phyloP scores from a whole-genome alignment of 495 filamentous ascomycete genomes.

The Penicillium arizonense region DNA sequence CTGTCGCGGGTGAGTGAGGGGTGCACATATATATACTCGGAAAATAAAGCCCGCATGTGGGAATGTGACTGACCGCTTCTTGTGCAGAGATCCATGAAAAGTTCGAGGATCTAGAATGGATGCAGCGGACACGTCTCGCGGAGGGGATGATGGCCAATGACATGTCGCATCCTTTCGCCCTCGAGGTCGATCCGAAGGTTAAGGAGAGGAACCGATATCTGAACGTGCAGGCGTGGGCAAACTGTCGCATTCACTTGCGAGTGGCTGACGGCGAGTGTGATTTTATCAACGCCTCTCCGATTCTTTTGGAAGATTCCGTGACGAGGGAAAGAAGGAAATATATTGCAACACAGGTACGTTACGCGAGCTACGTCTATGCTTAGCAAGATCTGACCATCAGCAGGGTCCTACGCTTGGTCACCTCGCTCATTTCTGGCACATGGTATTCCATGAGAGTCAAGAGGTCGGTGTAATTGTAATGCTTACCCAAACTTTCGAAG shows the following conservation, averaged over 20 bases:
- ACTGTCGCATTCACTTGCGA: slow-evolving; percentile 79
- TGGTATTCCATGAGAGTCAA: slow-evolving; percentile 83
- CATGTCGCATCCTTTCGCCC: slow-evolving; percentile 45
- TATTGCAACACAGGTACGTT: slow-evolving; percentile 65
- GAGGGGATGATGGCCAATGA: slow-evolving; percentile 37
- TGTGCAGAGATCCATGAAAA: slow-evolving; percentile 43
- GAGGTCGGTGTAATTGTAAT: slow-evolving; percentile 88
- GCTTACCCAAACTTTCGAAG: slow-evolving; percentile 88
- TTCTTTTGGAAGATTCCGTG: slow-evolving; percentile 59
- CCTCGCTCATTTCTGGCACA: slow-evolving; percentile 86
- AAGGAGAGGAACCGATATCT: slow-evolving; percentile 70
- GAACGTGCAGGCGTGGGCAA: slow-evolving; percentile 83
- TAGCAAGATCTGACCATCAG: slow-evolving; percentile 2
- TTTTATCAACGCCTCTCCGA: slow-evolving; percentile 97
- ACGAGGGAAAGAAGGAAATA: slow-evolving; percentile 53
- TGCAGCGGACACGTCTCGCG: slow-evolving; percentile 37
- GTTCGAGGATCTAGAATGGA: slow-evolving; percentile 50
- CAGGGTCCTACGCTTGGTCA: slow-evolving; percentile 76
- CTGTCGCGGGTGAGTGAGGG: slow-evolving; percentile 38
- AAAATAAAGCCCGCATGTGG: slow-evolving; percentile 20
- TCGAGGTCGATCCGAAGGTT: slow-evolving; percentile 51
- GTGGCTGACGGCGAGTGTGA: slow-evolving; percentile 79
- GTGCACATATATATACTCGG: slow-evolving; percentile 19
- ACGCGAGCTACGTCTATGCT: slow-evolving; percentile 2
- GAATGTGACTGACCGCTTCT: slow-evolving; percentile 22